Evolutionary conservation across 176 grass and related monocot genomes (phyloP), one percentile per base, ranked within the genome.

Genomic region (Metroxylon sagu): DNA sequence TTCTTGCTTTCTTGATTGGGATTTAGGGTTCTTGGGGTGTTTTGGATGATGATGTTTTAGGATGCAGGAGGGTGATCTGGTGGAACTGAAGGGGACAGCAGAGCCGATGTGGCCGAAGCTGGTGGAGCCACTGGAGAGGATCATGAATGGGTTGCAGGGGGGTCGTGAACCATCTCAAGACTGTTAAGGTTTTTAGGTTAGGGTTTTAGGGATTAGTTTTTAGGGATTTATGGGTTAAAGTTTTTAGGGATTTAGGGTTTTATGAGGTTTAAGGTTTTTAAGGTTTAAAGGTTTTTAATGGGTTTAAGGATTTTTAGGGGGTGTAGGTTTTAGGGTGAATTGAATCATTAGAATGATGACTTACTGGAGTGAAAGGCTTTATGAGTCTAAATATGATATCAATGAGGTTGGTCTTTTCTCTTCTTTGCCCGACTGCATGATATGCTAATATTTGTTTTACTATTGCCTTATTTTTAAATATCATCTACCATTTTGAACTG

Each of bases 301-400:
- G n/a, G n/a, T n/a, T n/a, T n/a, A n/a, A n/a, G n/a, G n/a, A n/a
- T n/a, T n/a, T n/a, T n/a, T n/a, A n/a, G n/a, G n/a, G n/a, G n/a
- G n/a, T n/a, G n/a, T n/a, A n/a, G n/a, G n/a, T n/a, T n/a, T n/a
- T n/a, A n/a, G n/a, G n/a, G n/a, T 83, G 79, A 89, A 57, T 26
- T 95, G 31, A 67, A 79, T 74, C 85, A 95, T 23, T 95, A 82
- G 85, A 85, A 95, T 49, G 60, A 86, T 63, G 81, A 15, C 3
- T 95, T 95, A n/a, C 79, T 95, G 90, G 90, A 95, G 90, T 70
- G 90, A 95, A 78, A 82, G 90, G 17, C 72, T 95, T 27, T 58
- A 82, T 31, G 90, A 95, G 58, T 74, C 90, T 54, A 95, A 89
- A 77, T 95, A 86, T 79, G 85, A 95, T 57, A 95, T 95, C 57